Evolutionary conservation across 495 filamentous ascomycete species (phyloP).

Genomic region (Coniosporium apollinis): DNA sequence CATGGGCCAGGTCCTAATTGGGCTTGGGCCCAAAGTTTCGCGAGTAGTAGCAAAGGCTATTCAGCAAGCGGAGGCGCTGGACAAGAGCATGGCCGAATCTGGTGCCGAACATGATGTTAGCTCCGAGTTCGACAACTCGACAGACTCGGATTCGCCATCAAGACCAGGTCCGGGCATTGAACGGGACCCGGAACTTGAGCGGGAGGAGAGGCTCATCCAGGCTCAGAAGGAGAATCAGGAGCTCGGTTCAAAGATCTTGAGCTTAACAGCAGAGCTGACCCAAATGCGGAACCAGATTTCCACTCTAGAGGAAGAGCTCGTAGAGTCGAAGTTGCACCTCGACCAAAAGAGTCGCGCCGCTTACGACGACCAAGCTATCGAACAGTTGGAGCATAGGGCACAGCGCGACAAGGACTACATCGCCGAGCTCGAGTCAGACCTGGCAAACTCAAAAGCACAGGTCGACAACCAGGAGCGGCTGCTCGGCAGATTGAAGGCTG

Average conservation of each 20-base stretch:
- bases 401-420: constrained; percentile 22
- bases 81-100: constrained; percentile 8
- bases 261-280: constrained; percentile 16
- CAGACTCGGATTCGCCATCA: constrained; percentile 8
- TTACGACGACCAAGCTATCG: constrained; percentile 13
- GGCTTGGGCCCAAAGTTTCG: constrained; percentile 15
- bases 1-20: constrained; percentile 20
- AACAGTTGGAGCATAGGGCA: constrained; percentile 15
- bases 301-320: constrained; percentile 22
- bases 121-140: constrained; percentile 5
- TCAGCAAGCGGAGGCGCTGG: constrained; percentile 19
- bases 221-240: constrained; percentile 9
- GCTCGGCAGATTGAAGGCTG: constrained; percentile 34
- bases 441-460: constrained; percentile 18
- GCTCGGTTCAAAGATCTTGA: too few species aligned
- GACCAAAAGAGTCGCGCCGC: constrained; percentile 11
- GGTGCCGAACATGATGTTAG: constrained; percentile 9
- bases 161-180: constrained; percentile 5
- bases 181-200: constrained; percentile 21
- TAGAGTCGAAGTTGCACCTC: constrained; percentile 18
- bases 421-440: constrained; percentile 21
- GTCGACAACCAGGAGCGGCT: constrained; percentile 46
- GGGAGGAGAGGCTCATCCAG: constrained; percentile 15
- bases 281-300: constrained; percentile 13
- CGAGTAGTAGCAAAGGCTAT: constrained; percentile 20